Conservation (phyloP, 768 basidiomycete genomes). For the Cystobasidium onofrii region DNA sequence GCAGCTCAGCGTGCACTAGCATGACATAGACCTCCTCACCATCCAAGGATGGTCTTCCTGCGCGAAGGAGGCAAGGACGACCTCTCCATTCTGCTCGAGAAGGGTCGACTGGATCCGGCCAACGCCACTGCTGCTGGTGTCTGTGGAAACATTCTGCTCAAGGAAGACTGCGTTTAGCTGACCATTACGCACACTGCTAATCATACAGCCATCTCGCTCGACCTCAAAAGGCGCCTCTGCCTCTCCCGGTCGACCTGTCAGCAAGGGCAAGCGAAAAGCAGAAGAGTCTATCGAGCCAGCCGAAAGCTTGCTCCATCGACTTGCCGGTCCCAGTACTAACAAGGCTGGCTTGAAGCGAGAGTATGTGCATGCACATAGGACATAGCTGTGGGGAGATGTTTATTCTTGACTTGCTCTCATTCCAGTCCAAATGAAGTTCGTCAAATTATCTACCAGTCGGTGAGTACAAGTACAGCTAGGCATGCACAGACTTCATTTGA, state of each 20-base stretch:
- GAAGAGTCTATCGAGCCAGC: constrained; percentile 13
- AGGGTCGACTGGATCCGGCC: neutral
- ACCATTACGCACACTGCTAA: no score
- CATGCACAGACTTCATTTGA: neutral
- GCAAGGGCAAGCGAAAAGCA: constrained; percentile 15
- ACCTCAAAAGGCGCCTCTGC: neutral
- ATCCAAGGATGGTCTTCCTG: constrained; percentile 11
- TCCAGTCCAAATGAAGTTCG: constrained; percentile 28
- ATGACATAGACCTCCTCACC: neutral
- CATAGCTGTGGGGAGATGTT: no score
- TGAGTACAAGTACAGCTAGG: no score
- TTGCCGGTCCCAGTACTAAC: constrained; percentile 17
- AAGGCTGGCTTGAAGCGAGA: constrained; percentile 27
- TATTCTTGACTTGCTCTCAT: neutral
- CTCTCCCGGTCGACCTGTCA: neutral
- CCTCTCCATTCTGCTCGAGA: constrained; percentile 14
- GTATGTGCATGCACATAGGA: neutral
- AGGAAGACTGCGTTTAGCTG: neutral
- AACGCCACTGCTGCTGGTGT: constrained; percentile 2
- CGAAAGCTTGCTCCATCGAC: constrained; percentile 23
- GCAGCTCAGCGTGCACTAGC: neutral
- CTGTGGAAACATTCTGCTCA: neutral
- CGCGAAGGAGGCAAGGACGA: constrained; percentile 24
- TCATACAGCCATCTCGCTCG: neutral
- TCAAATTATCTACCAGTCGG: constrained; percentile 19